Evolutionary conservation across 164 flowering plant species (phyloP), one percentile per base, ranked within the genome.

Genomic region (Stephania yunnanensis): DNA sequence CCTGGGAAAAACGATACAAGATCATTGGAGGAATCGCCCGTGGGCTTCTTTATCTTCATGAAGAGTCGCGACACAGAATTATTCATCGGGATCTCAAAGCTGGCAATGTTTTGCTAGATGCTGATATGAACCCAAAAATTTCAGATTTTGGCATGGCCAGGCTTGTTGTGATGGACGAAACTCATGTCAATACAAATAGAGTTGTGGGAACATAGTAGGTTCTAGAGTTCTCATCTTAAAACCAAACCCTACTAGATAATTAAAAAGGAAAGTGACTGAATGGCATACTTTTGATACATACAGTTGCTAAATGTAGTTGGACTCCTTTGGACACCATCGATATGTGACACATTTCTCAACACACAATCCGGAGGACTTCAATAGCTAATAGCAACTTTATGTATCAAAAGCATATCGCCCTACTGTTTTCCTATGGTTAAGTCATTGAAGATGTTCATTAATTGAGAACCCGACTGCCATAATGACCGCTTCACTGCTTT

Each of bases 131-230:
- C 6, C 20, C 20, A 1, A 58, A 58, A 58, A 58, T 58, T 12
- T 58, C 64, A 58, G 64, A 58, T 19, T 58, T 58, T 58, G 64
- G 64, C 19, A 58, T 58, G 64, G 64, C 64, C 17, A 58, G 64
- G 20, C 64, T 58, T 15, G 20, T 58, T n/a, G 13, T 58, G 19
- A n/a, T 58, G 64, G 64, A 58, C 64, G n/a, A 58, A 58, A 58
- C 64, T 58, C 64, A 58, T 15, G 22, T n/a, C 64, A 58, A 58
- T 19, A 58, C 64, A 6, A 58, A 12, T 58, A 58, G n/a, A 58
- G 64, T 58, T 58, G 64, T 58, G 64, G 64, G 64, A 58, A 58
- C 64, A 58, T 15, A 58, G 64, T 58, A 58, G 19, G 64, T 58
- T 15, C 6, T 58, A 58, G 13, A 58, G n/a, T 58, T 4, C 64